These are phyloP conservation scores for Murraya paniculata DNA, from an alignment of 345 rosid genomes.

Conservation along the genomic window DNA sequence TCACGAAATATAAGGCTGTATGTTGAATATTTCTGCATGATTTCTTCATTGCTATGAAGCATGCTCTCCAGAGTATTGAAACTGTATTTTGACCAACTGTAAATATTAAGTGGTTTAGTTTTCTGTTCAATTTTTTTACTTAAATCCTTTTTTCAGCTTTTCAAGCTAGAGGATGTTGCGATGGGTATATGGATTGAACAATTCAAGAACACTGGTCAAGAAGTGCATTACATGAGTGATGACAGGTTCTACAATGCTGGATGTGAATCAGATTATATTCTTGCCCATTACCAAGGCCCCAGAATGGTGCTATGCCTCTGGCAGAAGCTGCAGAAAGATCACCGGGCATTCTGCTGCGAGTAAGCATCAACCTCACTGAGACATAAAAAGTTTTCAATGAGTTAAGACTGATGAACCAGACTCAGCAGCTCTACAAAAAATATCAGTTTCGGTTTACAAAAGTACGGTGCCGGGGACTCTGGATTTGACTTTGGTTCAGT, in stretches of 20 bases:
- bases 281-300: slow-evolving; percentile 90
- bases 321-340: slow-evolving; percentile 82
- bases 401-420: not conserved
- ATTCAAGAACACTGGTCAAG: slow-evolving; percentile 48
- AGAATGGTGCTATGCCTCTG: slow-evolving; percentile 77
- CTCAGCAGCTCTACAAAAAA: not conserved
- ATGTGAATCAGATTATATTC: slow-evolving; percentile 64
- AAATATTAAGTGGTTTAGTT: not conserved
- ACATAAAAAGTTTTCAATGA: not conserved
- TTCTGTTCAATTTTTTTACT: not conserved
- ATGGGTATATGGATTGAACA: slow-evolving; percentile 93
- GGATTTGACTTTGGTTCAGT: not conserved
- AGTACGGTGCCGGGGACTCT: not conserved
- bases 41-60: not conserved
- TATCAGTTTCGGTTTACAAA: not conserved
- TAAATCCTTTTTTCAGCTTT: slow-evolving; percentile 45
- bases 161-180: slow-evolving; percentile 91
- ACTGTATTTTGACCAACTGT: not conserved
- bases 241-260: slow-evolving; percentile 73
- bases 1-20: not conserved
- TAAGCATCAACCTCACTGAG: slow-evolving; percentile 20
- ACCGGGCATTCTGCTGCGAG: slow-evolving; percentile 67
- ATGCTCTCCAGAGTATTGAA: not conserved
- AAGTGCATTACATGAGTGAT: slow-evolving; percentile 62
- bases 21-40: not conserved